These are phyloP conservation scores for Zychaea mexicana DNA, from an alignment of 371 early-diverging fungal genomes.

Conservation along the genomic window DNA sequence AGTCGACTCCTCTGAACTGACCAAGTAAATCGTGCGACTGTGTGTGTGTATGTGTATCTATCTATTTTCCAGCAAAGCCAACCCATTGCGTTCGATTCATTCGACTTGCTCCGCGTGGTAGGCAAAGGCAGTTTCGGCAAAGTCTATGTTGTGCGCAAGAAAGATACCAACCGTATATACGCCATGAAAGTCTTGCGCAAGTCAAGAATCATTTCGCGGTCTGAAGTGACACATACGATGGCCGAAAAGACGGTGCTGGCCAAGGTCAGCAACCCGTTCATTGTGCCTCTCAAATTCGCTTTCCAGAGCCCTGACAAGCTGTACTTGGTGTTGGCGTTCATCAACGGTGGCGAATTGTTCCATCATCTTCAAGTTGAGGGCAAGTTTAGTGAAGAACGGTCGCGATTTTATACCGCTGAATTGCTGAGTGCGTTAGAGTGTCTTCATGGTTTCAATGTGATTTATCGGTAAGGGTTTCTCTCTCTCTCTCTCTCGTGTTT, in stretches of 20 bases:
- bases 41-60: no score
- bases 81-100: conserved; percentile 85
- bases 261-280: conserved; percentile 84
- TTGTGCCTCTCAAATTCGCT: conserved; percentile 85
- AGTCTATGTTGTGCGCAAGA: conserved; percentile 95
- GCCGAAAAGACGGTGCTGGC: conserved; percentile 91
- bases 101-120: conserved; percentile 93
- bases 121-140: conserved; percentile 98
- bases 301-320: conserved; percentile 90
- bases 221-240: conserved; percentile 87
- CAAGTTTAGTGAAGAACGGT: conserved; percentile 67
- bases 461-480: conserved; percentile 66
- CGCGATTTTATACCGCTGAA: conserved; percentile 78
- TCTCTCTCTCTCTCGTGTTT: no score
- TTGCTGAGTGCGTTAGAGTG: conserved; percentile 82
- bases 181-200: conserved; percentile 98
- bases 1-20: no score
- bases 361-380: conserved; percentile 85
- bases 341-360: conserved; percentile 95
- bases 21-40: no score
- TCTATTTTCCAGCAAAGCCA: conserved; percentile 43
- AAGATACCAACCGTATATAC: conserved; percentile 92
- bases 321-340: conserved; percentile 90
- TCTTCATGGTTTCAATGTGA: conserved; percentile 86
- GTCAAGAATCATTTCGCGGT: conserved; percentile 89